A percentile compares a stretch with the other conserved stretches of the same genome.
phyloP scores from a whole-genome alignment of 2,329 filamentous ascomycete genomes.

The Fusarium sarcochroum region DNA sequence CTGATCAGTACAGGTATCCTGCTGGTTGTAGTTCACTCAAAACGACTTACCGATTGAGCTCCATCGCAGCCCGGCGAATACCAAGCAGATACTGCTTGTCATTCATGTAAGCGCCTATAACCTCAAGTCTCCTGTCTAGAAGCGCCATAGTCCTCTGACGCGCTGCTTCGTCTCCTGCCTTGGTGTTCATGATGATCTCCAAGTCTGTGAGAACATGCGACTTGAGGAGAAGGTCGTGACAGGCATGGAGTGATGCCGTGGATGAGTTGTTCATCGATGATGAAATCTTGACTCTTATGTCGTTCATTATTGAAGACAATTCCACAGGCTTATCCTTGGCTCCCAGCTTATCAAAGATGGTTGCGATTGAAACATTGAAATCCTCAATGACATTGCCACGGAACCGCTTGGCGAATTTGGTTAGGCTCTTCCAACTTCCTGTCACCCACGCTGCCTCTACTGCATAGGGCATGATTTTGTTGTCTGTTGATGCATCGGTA shows the following conservation, averaged over 20 bases:
- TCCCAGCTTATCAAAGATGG: conserved; percentile 70
- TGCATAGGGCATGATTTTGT: conserved; percentile 83
- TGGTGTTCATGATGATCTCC: conserved; percentile 76
- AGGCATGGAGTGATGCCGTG: conserved; percentile 85
- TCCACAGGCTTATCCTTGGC: conserved; percentile 62
- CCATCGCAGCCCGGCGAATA: conserved; percentile 88
- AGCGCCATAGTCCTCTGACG: conserved; percentile 52
- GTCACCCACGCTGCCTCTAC: conserved; percentile 95
- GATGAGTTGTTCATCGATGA: conserved; percentile 81
- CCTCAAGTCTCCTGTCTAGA: conserved; percentile 83
- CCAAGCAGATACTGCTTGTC: conserved; percentile 96
- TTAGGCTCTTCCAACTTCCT: conserved; percentile 82
- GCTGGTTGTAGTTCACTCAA: neutral
- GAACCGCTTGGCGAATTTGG: conserved; percentile 73
- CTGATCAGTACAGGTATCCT: conserved; percentile 9
- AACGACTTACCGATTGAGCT: conserved; percentile 74
- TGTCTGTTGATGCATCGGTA: conserved; percentile 64
- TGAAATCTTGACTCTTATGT: conserved; percentile 78
- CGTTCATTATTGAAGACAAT: conserved; percentile 71
- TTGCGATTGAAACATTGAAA: conserved; percentile 86
- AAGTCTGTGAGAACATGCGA: conserved; percentile 91
- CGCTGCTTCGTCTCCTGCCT: conserved; percentile 59
- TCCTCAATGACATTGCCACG: conserved; percentile 66
- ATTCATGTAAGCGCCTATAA: conserved; percentile 87
- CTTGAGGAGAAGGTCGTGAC: conserved; percentile 86